A percentile compares a stretch with the other conserved stretches of the same genome.
These are phyloP conservation scores for Entelexis paramagnoliae DNA, from an alignment of 1,139 yeast species.

Conservation along the genomic window DNA sequence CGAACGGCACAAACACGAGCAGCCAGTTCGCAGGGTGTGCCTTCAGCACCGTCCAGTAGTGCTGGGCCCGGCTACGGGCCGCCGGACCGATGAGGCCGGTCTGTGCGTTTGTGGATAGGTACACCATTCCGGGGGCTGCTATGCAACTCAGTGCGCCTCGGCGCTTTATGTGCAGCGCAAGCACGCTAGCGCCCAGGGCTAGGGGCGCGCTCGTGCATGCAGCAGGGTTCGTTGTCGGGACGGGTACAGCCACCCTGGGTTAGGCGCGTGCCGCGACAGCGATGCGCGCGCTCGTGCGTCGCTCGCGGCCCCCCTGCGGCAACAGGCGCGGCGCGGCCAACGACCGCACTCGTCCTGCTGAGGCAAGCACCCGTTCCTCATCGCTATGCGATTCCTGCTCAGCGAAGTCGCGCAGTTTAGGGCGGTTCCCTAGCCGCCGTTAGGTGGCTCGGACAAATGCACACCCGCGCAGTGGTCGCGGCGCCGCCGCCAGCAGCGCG, in stretches of 20 bases:
- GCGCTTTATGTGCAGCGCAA: not conserved
- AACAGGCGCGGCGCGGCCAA: no score
- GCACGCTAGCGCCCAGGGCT: not conserved
- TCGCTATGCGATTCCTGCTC: no score
- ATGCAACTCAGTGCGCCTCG: not conserved
- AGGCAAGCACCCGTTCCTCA: no score
- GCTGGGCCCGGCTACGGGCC: not conserved
- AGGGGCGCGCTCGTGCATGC: not conserved
- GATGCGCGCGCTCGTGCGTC: no score
- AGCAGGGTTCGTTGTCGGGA: not conserved
- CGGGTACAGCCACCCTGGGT: conserved; percentile 5
- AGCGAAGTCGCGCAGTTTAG: no score
- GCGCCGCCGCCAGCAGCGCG: no score
- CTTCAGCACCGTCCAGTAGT: conserved; percentile 10
- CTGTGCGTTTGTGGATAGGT: not conserved
- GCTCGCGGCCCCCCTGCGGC: no score
- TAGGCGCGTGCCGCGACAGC: not conserved
- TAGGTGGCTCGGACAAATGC: no score
- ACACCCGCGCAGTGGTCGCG: no score
- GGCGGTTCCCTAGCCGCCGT: no score
- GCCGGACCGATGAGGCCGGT: not conserved
- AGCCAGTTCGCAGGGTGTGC: conserved; percentile 48
- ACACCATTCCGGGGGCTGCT: not conserved
- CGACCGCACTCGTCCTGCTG: no score
- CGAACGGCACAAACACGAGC: conserved; percentile 76